These are phyloP conservation scores for Eutypella sp. DNA, from an alignment of 2,329 filamentous ascomycete species.

Conservation along the genomic window DNA sequence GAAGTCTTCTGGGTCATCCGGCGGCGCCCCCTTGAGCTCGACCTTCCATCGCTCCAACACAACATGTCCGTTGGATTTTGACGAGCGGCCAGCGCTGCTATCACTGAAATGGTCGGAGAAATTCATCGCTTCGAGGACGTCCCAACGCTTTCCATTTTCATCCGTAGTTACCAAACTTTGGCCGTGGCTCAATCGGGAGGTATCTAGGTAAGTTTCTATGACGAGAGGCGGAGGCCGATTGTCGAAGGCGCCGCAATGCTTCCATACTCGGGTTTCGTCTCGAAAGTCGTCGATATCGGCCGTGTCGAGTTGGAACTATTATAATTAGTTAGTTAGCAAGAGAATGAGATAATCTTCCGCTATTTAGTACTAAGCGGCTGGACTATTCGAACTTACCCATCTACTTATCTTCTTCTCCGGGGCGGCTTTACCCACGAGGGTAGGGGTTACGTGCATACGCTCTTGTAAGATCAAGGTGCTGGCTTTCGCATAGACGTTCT, in stretches of 20 bases:
- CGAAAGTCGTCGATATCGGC: slow-evolving; percentile 86
- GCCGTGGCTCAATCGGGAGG: slow-evolving; percentile 70
- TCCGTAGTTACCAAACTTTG: slow-evolving; percentile 86
- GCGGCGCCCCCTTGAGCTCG: slow-evolving; percentile 62
- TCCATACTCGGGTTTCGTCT: slow-evolving; percentile 79
- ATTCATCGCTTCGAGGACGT: slow-evolving; percentile 79
- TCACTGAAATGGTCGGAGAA: slow-evolving; percentile 51
- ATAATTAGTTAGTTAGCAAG: too few species aligned
- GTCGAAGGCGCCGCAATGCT: slow-evolving; percentile 68
- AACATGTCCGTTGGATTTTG: slow-evolving; percentile 61
- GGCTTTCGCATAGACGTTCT: slow-evolving; percentile 92
- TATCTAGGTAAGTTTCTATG: slow-evolving; percentile 86
- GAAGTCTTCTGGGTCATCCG: slow-evolving; percentile 50
- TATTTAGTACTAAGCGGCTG: slow-evolving; percentile 1
- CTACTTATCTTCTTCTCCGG: slow-evolving; percentile 24
- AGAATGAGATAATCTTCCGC: slow-evolving; percentile 4
- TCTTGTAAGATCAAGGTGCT: slow-evolving; percentile 80
- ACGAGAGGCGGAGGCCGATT: slow-evolving; percentile 77
- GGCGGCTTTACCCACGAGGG: slow-evolving; percentile 20
- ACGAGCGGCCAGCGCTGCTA: slow-evolving; percentile 35
- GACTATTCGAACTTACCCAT: slow-evolving; percentile 23
- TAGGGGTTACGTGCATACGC: slow-evolving; percentile 57
- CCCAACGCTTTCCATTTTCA: slow-evolving; percentile 86
- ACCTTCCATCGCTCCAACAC: slow-evolving; percentile 89
- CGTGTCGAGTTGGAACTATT: slow-evolving; percentile 91